Base-by-base conservation (phyloP, 768 basidiomycete genomes). In the Suillus sp. region DNA sequence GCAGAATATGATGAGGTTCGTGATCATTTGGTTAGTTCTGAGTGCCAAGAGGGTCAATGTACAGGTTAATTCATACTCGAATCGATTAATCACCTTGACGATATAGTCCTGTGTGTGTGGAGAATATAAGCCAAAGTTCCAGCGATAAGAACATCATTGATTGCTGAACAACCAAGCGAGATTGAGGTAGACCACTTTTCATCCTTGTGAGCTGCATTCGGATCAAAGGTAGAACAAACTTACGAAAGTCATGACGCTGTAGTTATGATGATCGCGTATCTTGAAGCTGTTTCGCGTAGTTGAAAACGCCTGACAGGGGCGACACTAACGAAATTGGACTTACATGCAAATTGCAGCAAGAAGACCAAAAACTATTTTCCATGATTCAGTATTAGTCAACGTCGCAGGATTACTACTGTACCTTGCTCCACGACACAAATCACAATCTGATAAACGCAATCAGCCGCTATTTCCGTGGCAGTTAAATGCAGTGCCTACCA, bases 101-200 rank as follows among this genome's bases (percentile, higher is more conserved):
- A 68, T 7, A n/a, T 22, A 16, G 62, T 51, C 32, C 67, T 60
- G 4, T 45, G 48, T n/a, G 48, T 60, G 4, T 38, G 65, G n/a
- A 74, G 62, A 14, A 66, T 48, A 60, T 64, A 55, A 5, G 11
- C 69, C 4, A 72, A 32, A 56, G 67, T 68, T 35, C 51, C 66
- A 60, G 74, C 69, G 63, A 76, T 64, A 34, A n/a, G 63, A 18
- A 71, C 48, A 27, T 74, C 73, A 25, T 43, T 50, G 5, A 68
- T n/a, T 10, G 65, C 57, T 9, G 71, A 72, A 16, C 62, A 13
- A 16, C 69, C 73, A 7, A 76, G 30, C 67, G 71, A 75, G 30
- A 65, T 1, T 60, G 60, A 63, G 11, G 62, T 1, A 57, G 64
- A 16, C 71, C 71, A 73, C 74, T 74, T n/a, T n/a, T 7, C 37